Conservation (phyloP, 129 eudicot genomes). For the Escallonia herrerae region DNA sequence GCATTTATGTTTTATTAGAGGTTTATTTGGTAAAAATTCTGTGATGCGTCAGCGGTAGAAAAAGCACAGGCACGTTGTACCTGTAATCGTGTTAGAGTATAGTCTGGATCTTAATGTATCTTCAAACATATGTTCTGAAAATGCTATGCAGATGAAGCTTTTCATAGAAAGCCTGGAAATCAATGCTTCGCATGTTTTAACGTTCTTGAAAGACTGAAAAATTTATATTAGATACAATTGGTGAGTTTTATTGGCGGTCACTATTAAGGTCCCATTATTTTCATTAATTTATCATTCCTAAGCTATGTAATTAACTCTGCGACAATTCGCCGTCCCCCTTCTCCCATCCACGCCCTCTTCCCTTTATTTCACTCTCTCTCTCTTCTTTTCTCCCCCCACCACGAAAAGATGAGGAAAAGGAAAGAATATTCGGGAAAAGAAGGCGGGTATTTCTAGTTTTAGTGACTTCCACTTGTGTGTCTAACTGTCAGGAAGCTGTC, state of each 20-base stretch:
- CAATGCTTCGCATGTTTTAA: not conserved
- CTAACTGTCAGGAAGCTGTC: conserved; percentile 61
- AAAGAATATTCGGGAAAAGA: not conserved
- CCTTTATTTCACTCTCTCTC: not conserved
- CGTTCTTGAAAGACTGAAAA: too few relatives aligned
- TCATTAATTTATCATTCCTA: too few relatives aligned
- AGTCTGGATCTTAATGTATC: not conserved
- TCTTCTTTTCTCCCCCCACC: not conserved
- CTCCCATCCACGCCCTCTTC: too few relatives aligned
- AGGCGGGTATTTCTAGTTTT: not conserved
- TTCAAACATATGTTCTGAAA: not conserved
- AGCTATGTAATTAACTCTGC: too few relatives aligned
- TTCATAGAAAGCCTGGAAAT: conserved; percentile 1
- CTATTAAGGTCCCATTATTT: too few relatives aligned
- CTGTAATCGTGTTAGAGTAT: not conserved
- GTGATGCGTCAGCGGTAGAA: not conserved
- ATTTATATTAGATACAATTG: too few relatives aligned
- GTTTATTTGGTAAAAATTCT: too few relatives aligned
- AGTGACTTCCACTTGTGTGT: conserved; percentile 2
- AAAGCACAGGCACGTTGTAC: not conserved
- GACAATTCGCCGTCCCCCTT: too few relatives aligned
- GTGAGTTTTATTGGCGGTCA: too few relatives aligned
- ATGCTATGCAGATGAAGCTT: not conserved
- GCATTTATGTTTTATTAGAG: not conserved
- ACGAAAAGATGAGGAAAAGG: not conserved